Percentiles rank a stretch among this genome's conserved stretches.
These are phyloP conservation scores for Paraphoma sp. DNA, from an alignment of 2,329 filamentous ascomycete species.

Conservation along the genomic window DNA sequence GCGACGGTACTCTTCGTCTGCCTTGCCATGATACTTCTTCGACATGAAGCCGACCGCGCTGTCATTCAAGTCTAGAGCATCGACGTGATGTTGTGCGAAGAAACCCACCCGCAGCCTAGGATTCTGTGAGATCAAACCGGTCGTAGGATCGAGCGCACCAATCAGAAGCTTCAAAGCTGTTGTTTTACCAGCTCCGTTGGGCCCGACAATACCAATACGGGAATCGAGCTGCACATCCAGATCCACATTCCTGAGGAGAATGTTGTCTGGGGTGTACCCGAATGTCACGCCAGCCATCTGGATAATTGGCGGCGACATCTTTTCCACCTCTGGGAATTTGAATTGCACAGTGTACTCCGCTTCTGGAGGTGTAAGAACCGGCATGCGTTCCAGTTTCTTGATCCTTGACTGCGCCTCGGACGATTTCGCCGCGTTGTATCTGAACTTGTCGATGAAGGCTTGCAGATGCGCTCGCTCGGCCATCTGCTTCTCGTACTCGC, in stretches of 20 bases:
- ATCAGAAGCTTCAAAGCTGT: conserved; percentile 98
- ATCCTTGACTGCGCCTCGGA: conserved; percentile 98
- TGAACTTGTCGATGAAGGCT: conserved; percentile 98
- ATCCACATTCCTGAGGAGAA: conserved; percentile 84
- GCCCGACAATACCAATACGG: conserved; percentile 97
- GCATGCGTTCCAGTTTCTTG: conserved; percentile 99
- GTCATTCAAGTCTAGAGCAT: conserved; percentile 86
- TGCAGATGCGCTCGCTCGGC: conserved; percentile 90
- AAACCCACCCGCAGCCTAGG: conserved; percentile 90
- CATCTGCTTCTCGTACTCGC: conserved; percentile 99
- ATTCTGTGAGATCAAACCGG: conserved; percentile 86
- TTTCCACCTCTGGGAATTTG: conserved; percentile 96
- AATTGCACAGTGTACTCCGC: conserved; percentile 96
- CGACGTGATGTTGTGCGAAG: conserved; percentile 98
- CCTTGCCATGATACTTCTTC: conserved; percentile 85
- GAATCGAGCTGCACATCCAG: conserved; percentile 97
- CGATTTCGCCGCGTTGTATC: conserved; percentile 98
- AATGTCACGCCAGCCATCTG: conserved; percentile 95
- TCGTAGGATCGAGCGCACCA: conserved; percentile 76
- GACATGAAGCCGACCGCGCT: conserved; percentile 97
- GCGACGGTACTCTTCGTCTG: conserved; percentile 95
- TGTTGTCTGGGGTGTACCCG: conserved; percentile 81
- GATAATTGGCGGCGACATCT: conserved; percentile 94
- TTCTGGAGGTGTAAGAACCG: conserved; percentile 86
- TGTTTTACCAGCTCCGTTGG: conserved; percentile 98